Evolutionary conservation across 169 alveolate species (phyloP).

Genomic region (Amoebophrya sp.): DNA sequence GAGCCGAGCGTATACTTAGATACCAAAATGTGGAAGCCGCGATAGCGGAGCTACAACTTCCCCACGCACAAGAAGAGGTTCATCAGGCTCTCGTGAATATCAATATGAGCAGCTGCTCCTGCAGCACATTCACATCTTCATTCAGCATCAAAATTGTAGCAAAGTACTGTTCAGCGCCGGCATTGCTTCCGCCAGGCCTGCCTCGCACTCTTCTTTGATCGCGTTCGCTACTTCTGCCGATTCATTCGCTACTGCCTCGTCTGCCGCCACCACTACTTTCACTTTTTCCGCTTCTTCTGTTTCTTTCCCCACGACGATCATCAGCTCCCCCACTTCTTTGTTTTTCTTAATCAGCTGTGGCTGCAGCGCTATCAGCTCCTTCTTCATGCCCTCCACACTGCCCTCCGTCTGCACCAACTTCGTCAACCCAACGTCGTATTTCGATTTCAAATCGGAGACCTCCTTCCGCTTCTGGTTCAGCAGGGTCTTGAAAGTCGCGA

Average conservation of each 20-base stretch:
- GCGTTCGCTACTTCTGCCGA: slow-evolving; percentile 59
- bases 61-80: too few species aligned
- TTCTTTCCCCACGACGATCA: slow-evolving; percentile 53
- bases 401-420: slow-evolving; percentile 63
- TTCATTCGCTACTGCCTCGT: slow-evolving; percentile 60
- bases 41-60: too few species aligned
- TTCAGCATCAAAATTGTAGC: too few species aligned
- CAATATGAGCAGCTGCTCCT: too few species aligned
- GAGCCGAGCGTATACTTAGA: too few species aligned
- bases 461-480: slow-evolving; percentile 59
- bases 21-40: too few species aligned
- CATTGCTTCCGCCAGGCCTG: slow-evolving; percentile 64
- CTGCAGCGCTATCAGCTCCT: slow-evolving; percentile 61
- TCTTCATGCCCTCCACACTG: slow-evolving; percentile 69
- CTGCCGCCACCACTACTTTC: slow-evolving; percentile 56
- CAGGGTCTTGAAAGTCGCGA: slow-evolving; percentile 62
- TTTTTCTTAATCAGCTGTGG: slow-evolving; percentile 57
- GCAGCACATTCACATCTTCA: too few species aligned
- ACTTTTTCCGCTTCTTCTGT: slow-evolving; percentile 62
- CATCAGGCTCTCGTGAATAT: too few species aligned
- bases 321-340: slow-evolving; percentile 41
- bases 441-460: slow-evolving; percentile 52
- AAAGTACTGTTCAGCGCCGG: slow-evolving; percentile 44
- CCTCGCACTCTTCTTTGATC: slow-evolving; percentile 70
- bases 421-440: slow-evolving; percentile 66